Evolutionary conservation across 768 basidiomycete species (phyloP).

Genomic region (Amylocystis lapponica): DNA sequence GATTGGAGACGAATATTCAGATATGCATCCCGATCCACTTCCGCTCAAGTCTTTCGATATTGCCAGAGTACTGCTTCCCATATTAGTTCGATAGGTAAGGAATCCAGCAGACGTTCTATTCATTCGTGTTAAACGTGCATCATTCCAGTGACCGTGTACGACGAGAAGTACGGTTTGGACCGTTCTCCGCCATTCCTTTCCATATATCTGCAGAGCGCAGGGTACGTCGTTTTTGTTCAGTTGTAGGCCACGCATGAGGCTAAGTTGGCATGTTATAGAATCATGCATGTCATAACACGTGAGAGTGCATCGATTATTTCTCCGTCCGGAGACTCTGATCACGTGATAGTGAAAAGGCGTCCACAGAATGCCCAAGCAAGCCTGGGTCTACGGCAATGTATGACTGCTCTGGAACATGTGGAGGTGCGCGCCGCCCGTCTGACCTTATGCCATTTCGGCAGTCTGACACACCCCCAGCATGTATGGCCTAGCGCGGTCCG

Average conservation of each 20-base stretch:
- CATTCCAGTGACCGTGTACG: conserved; percentile 48
- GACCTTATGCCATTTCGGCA: not conserved
- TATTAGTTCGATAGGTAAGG: conserved; percentile 57
- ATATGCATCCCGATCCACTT: conserved; percentile 33
- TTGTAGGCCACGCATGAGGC: not conserved
- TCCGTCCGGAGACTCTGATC: conserved; percentile 11
- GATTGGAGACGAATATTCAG: too few species aligned
- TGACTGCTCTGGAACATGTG: conserved; percentile 61
- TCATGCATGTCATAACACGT: conserved; percentile 78
- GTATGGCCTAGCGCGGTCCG: conserved; percentile 70
- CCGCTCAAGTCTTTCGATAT: conserved; percentile 69
- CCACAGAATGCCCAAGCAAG: conserved; percentile 67
- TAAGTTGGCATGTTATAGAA: conserved; percentile 32
- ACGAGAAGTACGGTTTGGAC: conserved; percentile 56
- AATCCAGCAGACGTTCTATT: not conserved
- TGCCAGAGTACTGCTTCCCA: conserved; percentile 71
- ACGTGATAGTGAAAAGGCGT: conserved; percentile 54
- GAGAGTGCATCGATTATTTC: conserved; percentile 22
- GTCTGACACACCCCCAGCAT: conserved; percentile 30
- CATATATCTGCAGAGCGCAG: conserved; percentile 64
- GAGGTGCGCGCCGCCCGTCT: conserved; percentile 37
- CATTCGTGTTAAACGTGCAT: not conserved
- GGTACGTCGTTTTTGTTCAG: conserved; percentile 39
- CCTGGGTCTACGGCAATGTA: conserved; percentile 57
- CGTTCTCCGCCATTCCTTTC: conserved; percentile 60